Conservation (phyloP, 352 stramenopile species). For the Phytophthora constricta region DNA sequence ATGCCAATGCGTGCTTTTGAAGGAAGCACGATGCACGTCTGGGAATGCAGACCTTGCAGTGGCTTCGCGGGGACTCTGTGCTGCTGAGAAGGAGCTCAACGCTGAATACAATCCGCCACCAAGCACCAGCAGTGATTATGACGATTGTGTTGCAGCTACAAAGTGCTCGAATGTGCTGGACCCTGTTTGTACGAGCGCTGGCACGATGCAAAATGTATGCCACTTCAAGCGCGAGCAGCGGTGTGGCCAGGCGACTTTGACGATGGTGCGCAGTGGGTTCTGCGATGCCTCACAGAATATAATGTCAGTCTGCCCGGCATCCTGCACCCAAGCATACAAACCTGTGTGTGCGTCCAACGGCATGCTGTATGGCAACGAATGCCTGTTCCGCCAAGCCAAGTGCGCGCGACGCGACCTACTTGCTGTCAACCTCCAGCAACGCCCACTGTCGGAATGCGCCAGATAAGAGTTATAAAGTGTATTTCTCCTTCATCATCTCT, state of each 20-base stretch:
- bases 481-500: slow-evolving; percentile 7
- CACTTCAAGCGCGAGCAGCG: slow-evolving; percentile 37
- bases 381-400: slow-evolving; percentile 55
- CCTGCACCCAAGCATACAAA: slow-evolving; percentile 44
- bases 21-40: slow-evolving; percentile 46
- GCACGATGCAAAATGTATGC: slow-evolving; percentile 60
- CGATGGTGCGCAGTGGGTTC: slow-evolving; percentile 31
- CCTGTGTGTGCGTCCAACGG: slow-evolving; percentile 62
- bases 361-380: slow-evolving; percentile 62
- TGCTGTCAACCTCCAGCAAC: slow-evolving; percentile 30
- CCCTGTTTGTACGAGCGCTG: slow-evolving; percentile 56
- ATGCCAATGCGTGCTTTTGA: slow-evolving; percentile 62
- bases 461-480: slow-evolving; percentile 6
- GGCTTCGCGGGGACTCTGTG: slow-evolving; percentile 33
- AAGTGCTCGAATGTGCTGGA: slow-evolving; percentile 49
- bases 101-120: slow-evolving; percentile 35
- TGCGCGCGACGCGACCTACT: slow-evolving; percentile 36
- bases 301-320: slow-evolving; percentile 40
- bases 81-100: slow-evolving; percentile 34
- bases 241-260: slow-evolving; percentile 31
- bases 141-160: slow-evolving; percentile 23
- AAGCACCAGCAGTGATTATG: not conserved
- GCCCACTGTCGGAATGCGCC: slow-evolving; percentile 17
- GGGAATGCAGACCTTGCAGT: slow-evolving; percentile 28
- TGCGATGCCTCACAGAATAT: slow-evolving; percentile 41